Conservation (phyloP, 495 filamentous ascomycete genomes). For the Friedmanniomyces endolithicus region DNA sequence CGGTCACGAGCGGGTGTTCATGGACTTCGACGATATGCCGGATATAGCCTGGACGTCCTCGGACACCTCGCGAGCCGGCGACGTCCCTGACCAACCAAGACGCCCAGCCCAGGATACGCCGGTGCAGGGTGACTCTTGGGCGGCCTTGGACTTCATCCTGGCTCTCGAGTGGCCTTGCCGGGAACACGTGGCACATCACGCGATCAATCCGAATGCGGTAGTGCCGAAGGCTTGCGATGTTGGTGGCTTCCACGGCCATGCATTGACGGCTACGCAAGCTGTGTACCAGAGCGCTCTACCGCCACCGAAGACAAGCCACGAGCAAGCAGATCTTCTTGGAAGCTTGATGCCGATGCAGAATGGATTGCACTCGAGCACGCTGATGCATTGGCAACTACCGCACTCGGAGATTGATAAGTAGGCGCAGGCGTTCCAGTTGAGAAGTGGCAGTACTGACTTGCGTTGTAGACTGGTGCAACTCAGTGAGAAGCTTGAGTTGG, state of each 20-base stretch:
- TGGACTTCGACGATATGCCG: slow-evolving; percentile 4
- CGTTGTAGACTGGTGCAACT: slow-evolving; percentile 8
- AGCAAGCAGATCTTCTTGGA: not conserved
- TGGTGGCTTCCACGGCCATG: slow-evolving; percentile 6
- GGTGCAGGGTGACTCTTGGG: slow-evolving; percentile 11
- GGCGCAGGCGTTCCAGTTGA: not conserved
- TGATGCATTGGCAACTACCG: slow-evolving; percentile 6
- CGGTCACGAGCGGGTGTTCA: slow-evolving; percentile 6
- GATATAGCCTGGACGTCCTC: not conserved
- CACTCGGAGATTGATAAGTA: slow-evolving; percentile 19
- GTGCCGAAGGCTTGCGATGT: slow-evolving; percentile 1
- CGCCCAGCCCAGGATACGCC: too few relatives aligned
- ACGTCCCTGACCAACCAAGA: not conserved
- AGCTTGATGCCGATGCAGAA: not conserved
- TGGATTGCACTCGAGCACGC: not conserved
- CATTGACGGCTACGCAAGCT: slow-evolving; percentile 5
- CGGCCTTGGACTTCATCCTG: slow-evolving; percentile 16
- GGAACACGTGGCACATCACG: slow-evolving; percentile 2
- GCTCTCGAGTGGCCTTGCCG: slow-evolving; percentile 16
- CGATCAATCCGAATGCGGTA: slow-evolving; percentile 2
- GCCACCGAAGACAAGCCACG: not conserved
- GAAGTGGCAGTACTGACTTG: not conserved
- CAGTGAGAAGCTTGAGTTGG: slow-evolving; percentile 5
- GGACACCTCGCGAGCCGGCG: not conserved
- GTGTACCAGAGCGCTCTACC: slow-evolving; percentile 6